Base-by-base conservation (phyloP, 1,139 yeast species). In the Blastobotrys elegans region DNA sequence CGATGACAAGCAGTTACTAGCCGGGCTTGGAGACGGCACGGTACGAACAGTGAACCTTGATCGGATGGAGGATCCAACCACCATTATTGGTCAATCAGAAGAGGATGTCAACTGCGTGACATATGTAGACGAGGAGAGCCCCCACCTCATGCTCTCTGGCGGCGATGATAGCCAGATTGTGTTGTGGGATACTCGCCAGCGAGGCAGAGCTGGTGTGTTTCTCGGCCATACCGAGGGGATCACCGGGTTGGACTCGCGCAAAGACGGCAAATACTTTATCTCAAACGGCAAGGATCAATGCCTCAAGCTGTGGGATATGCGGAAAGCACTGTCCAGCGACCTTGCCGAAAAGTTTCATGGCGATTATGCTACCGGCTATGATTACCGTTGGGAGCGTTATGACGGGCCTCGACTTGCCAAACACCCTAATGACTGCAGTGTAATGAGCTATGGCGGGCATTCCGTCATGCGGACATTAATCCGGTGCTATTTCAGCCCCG, bases 151-250 rank as follows among this genome's bases (percentile, higher is more conserved):
- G 34, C 75, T 86, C 5, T 81, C 90, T 41, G 96, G 95, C 0
- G 82, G 92, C 1, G 90, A 88, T 62, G 96, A 88, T 63, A 75
- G 84, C 37, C 82, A 84, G 1, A 82, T 87, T 4, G 72, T 94
- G 56, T 87, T 88, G 2, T 88, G 96, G 96, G 96, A 88, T 62
- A 70, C 84, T 44, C 64, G 77, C 40, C 75, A 55, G 73, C 24
- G 33, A 4, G 75, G 44, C 74, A 77, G 36, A 79, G 90, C 63
- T 74, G 79, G 57, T 75, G 78, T 64, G 73, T 80, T 22, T 67
- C 70, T 78, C 2, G 96, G 95, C 1, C 96, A 88, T 64, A 75
- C 79, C 10, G 94, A 86, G 40, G 69, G 69, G n/a, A 54, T 65
- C 38, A 62, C 67, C 2, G 57, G 56, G 34, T 55, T 64, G 14